phyloP scores from a whole-genome alignment of 257 asterid species.

The Perilla frutescens region DNA sequence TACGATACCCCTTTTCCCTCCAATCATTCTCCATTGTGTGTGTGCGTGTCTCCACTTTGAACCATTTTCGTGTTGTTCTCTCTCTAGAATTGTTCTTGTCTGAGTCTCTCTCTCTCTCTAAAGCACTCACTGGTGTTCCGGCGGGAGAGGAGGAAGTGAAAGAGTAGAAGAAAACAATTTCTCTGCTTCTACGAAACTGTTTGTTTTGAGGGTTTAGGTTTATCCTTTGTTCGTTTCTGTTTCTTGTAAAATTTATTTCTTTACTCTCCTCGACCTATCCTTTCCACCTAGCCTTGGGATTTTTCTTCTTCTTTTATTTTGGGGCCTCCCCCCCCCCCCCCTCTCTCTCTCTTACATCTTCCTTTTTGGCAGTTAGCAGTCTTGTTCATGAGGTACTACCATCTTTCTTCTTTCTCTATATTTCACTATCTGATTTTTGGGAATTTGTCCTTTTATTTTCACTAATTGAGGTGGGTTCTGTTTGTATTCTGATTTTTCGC shows the following conservation, averaged over 20 bases:
- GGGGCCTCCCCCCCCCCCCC: background rate
- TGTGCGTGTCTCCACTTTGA: constrained; percentile 23
- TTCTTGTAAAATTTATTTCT: constrained; percentile 32
- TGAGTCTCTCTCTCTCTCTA: constrained; percentile 33
- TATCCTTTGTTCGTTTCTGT: constrained; percentile 7
- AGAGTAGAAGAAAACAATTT: constrained; percentile 85
- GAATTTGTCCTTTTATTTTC: constrained; percentile 22
- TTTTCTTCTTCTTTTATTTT: background rate
- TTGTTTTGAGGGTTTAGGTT: constrained; percentile 10
- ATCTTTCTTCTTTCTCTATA: constrained; percentile 27
- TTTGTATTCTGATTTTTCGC: constrained; percentile 25
- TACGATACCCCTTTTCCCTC: constrained; percentile 49
- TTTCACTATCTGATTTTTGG: constrained; percentile 13
- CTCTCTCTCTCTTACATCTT: constrained; percentile 37
- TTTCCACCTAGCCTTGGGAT: constrained; percentile 37
- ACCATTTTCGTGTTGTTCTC: constrained; percentile 35
- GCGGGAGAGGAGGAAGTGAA: constrained; percentile 81
- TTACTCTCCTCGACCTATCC: constrained; percentile 38
- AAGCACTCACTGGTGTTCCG: constrained; percentile 51
- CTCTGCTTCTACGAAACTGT: constrained; percentile 86
- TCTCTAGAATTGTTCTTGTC: constrained; percentile 4
- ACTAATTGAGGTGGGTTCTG: constrained; percentile 53
- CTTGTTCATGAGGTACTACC: constrained; percentile 51
- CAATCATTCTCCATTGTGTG: constrained; percentile 63
- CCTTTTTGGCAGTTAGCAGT: constrained; percentile 49